Base-by-base conservation (phyloP, 306 rosid genomes). In the Pyrus pyrifolia region DNA sequence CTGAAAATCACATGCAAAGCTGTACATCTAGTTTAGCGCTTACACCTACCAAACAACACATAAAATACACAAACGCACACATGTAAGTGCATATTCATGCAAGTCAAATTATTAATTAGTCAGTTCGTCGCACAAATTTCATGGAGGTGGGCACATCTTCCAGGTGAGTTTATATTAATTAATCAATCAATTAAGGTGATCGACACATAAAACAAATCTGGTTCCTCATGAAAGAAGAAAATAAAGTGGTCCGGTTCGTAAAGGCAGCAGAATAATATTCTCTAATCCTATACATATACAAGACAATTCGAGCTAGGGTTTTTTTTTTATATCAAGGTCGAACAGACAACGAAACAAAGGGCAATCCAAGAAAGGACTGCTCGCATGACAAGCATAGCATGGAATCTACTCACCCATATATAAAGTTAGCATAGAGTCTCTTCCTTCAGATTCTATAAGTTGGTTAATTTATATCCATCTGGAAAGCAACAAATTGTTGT, bases 331-430 rank as follows among this genome's bases (percentile, higher is more conserved):
- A 13, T 80, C 84, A 85, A 78, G 88, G 86, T 82, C 86, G 88
- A 85, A 79, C 86, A 83, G 86, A 83, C 86, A 83, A 83, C 81
- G 86, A 83, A 79, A 53, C 70, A 59, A 76, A 76, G 81, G 81
- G 61, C 57, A 61, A 71, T 25, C 25, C 3, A 70, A 72, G 80
- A 79, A 71, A 79, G 63, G 76, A 63, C 83, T 46, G 70, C 74
- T 74, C 70, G 55, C 77, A 55, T 57, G 86, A 70, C 75, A 83
- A 74, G 69, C 52, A 57, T 57, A 51, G 80, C 80, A 79, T 71
- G 83, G 83, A 74, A 75, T 79, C 80, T 35, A 83, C 83, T 74
- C 86, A 83, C 78, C 55, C 55, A 49, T 49, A 21, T 49, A 49
- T 49, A 49, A 15, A 49, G 17, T 14, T 15, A 15, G 55, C 8